Evolutionary conservation across 176 grass and related monocot genomes (phyloP), one percentile per base, ranked within the genome.

Genomic region (Carex parvula): DNA sequence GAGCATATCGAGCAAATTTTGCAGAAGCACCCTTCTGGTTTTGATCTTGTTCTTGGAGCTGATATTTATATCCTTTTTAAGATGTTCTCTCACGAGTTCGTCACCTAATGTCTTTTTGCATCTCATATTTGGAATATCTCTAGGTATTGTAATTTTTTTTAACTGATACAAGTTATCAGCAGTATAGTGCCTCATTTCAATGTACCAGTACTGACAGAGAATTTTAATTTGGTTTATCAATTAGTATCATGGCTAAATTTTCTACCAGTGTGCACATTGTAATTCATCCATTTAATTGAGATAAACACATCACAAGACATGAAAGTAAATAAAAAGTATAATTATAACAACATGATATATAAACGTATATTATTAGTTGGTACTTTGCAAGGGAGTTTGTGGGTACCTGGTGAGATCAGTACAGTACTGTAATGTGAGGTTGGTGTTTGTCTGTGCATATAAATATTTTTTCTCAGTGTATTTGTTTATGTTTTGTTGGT

Each of bases 11-110:
- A 58, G 76, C 64, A 90, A 72, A 93, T 98, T 57, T 83, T 95
- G 60, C 69, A 89, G 70, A 87, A 93, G 53, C 77, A 92, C 84
- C 89, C 91, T 80, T 20, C 8, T 70, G 96, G 96, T 84, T 98
- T 98, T 95, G 93, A 95, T 92, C 77, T 98, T 52, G 60, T 98
- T 79, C 77, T 95, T 79, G 96, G 96, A 88, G 93, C 96, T 86
- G 96, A 98, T 84, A 95, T 98, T 87, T 98, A 98, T 98, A 98
- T 98, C 96, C 93, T 98, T 91, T 68, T 54, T 39, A 75, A 12
- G 32, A 81, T n/a, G 44, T 32, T 84, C 72, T 67, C 6, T 67
- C 24, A 29, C 5, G 1, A 54, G 60, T 52, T 64, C 16, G 18
- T 35, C 56, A 35, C 55, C 7, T 41, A 2, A 80, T 60, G 33